phyloP scores from a whole-genome alignment of 2,329 filamentous ascomycete genomes.

The Alternaria solani region DNA sequence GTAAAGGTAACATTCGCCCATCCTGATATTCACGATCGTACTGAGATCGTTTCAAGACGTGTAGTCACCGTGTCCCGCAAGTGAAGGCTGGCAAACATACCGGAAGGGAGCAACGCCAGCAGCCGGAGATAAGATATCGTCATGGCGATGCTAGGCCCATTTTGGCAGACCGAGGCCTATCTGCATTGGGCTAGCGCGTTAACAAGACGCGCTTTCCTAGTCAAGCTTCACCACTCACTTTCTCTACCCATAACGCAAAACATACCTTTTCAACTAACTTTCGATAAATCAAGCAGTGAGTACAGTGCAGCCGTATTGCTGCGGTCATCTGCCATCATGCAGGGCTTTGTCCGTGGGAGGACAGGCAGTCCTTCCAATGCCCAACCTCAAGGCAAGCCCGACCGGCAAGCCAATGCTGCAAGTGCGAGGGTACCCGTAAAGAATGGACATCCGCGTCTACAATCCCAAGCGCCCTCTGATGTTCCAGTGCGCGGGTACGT shows the following conservation, averaged over 20 bases:
- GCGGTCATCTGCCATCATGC: slow-evolving; percentile 21
- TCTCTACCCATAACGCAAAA: slow-evolving; percentile 16
- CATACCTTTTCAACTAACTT: not conserved
- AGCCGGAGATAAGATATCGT: slow-evolving; percentile 41
- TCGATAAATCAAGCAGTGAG: not conserved
- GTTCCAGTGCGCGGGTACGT: slow-evolving; percentile 16
- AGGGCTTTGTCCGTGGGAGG: slow-evolving; percentile 30
- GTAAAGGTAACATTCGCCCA: slow-evolving; percentile 44
- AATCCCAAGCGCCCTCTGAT: slow-evolving; percentile 15
- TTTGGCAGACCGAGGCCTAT: slow-evolving; percentile 15
- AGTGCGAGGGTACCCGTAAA: slow-evolving; percentile 32
- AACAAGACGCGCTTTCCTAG: slow-evolving; percentile 38
- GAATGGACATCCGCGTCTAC: slow-evolving; percentile 17
- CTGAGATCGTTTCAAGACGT: not conserved
- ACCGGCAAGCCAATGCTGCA: slow-evolving; percentile 29
- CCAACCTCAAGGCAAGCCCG: slow-evolving; percentile 18
- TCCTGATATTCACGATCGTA: slow-evolving; percentile 11
- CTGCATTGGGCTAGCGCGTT: slow-evolving; percentile 27
- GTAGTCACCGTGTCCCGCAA: not conserved
- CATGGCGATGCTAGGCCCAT: slow-evolving; percentile 28
- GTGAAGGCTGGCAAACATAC: slow-evolving; percentile 15
- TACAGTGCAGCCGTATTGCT: not conserved
- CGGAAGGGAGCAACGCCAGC: slow-evolving; percentile 16
- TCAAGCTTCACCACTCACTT: slow-evolving; percentile 30
- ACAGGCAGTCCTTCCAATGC: slow-evolving; percentile 27